Conservation (phyloP, 345 rosid genomes). For the Kernera saxatilis region DNA sequence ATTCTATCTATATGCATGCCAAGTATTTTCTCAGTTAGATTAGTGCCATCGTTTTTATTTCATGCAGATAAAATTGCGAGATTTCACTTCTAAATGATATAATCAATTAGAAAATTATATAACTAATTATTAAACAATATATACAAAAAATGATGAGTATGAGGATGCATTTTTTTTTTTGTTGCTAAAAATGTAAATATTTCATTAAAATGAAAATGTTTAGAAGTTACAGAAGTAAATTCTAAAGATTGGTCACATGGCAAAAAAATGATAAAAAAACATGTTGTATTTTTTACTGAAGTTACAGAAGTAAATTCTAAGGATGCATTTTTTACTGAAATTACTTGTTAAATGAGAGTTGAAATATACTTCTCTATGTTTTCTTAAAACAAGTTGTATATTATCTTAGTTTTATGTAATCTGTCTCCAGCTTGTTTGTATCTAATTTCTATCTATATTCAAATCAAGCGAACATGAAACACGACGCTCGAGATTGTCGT, state of each 20-base stretch:
- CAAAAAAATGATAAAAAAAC: too few species aligned
- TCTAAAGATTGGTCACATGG: too few species aligned
- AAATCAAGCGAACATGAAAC: constrained; percentile 19
- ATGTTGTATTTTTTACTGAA: too few species aligned
- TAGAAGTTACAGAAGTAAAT: too few species aligned
- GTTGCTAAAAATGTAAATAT: too few species aligned
- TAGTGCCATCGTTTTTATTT: background rate
- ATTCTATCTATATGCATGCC: too few species aligned
- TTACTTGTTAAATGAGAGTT: background rate
- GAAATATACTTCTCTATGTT: background rate
- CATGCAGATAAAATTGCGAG: background rate
- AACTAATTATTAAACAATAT: too few species aligned
- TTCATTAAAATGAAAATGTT: too few species aligned
- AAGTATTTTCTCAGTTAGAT: too few species aligned
- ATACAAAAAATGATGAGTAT: background rate
- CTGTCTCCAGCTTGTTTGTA: constrained; percentile 11
- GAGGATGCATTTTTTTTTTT: background rate
- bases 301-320: too few species aligned
- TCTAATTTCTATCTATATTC: background rate
- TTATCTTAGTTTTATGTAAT: background rate
- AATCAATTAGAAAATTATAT: background rate
- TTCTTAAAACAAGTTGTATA: constrained; percentile 5
- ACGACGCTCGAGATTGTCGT: constrained; percentile 27
- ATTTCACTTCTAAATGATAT: background rate
- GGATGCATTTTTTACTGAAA: background rate